Base-by-base conservation (phyloP, 2,329 filamentous ascomycete genomes). In the Aspergillus vadensis region DNA sequence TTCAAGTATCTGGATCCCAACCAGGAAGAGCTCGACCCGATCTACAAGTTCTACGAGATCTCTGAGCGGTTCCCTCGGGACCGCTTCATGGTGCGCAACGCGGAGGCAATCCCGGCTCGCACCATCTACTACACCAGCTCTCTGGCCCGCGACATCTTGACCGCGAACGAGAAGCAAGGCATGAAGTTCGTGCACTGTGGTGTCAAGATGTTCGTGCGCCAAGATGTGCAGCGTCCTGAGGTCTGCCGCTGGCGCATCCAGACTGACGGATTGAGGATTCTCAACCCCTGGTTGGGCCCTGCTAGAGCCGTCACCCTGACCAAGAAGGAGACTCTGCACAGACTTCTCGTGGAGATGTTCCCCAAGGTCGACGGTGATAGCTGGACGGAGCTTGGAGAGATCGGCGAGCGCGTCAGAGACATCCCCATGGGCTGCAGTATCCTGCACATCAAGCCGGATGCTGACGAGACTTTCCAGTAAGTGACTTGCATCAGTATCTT, bases 131-230 rank as follows among this genome's bases (percentile, higher is more conserved):
- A 98, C 82, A 96, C 92, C 10, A 93, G 90, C 38, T 85, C 86
- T 4, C 84, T 98, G 12, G 89, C 92, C 21, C 90, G 92, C 32
- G 90, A 94, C 65, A 95, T 99, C 57, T 84, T 99, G 3, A 86
- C 84, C 4, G 85, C 89, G 72, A 99, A 99, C 74, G 92, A 97
- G 76, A 91, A 92, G 47, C 88, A 90, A 27, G 92, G 92, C 49
- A 89, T 98, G 77, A 96, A 95, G 75, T 97, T 99, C 73, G 91
- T 99, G 53, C 95, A 99, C 77, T 94, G 90, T 54, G 95, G 95
- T 65, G 93, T 99, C 36, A 96, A 96, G 80, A 98, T 98, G 92
- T 99, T 96, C 75, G 95, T 98, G 82, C 97, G 96, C 81, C 94
- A 98, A 76, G 92, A 97, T 72, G 90, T 91, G 0, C 93, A 96